Base-by-base conservation (phyloP, 106 monocot genomes). In the Dendrobium chrysotoxum region DNA sequence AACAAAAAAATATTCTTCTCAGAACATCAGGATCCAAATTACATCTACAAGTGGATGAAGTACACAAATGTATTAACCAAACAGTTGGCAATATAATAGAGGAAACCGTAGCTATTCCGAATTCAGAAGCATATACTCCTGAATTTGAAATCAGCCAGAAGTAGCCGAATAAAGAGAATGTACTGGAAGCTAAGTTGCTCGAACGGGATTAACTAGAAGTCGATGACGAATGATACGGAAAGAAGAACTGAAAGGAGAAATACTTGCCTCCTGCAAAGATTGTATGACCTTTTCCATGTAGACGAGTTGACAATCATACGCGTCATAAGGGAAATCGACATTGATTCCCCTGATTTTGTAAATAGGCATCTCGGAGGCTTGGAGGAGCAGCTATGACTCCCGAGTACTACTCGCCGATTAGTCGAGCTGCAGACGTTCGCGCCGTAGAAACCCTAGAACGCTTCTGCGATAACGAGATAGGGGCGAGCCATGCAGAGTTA, bases 211-310 rank as follows among this genome's bases (percentile, higher is more conserved):
- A 44, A 55, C 55, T 17, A 12, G 61, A 61, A 61, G n/a, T 9
- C 13, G 13, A 30, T 31, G 23, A 30, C 11, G 31, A 28, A 70
- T 70, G 3, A 31, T 2, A 26, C 67, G 67, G 25, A 67, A 70
- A 12, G 10, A 31, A 31, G 0, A 11, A 64, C 61, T 35, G n/a
- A 64, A 6, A 64, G n/a, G 31, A 70, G 68, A n/a, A 70, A 0
- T 12, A 31, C 65, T 42, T 15, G 92, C 97, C 92, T 98, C 82
- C 77, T 94, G 94, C 35, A 98, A 67, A 13, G 94, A 90, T 77
- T 88, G 94, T 64, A 98, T 91, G 88, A 97, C 97, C 85, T 92
- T 92, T 53, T 94, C 97, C 97, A 97, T 97, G 88, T 97, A 94
- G 68, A 92, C 86, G 78, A 97, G 78, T 90, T 97, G 97, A 88